Conservation (phyloP, 225 moss, liverwort and hornwort genomes). For the Anthoceros angustus region DNA sequence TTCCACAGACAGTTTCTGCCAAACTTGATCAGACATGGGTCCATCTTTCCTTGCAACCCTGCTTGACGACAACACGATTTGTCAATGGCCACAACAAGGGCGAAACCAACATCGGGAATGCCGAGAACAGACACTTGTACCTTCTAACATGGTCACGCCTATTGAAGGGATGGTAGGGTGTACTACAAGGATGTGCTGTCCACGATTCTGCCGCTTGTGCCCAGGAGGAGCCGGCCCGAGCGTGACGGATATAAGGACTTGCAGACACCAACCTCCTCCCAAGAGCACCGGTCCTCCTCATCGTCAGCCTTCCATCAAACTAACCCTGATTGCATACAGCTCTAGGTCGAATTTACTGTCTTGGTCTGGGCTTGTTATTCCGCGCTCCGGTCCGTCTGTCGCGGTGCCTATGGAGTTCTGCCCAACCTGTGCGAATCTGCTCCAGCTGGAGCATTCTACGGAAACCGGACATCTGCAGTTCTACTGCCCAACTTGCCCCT, state of each 20-base stretch:
- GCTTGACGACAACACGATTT: neutral
- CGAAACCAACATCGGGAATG: neutral
- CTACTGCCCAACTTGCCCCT: constrained; percentile 90
- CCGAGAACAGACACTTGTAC: neutral
- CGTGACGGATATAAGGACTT: too few species aligned
- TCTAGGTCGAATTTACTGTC: too few species aligned
- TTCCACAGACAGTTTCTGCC: neutral
- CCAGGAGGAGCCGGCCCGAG: too few species aligned
- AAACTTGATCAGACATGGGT: neutral
- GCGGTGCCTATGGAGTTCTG: constrained; percentile 62
- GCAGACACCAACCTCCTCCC: too few species aligned
- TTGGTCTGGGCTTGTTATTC: neutral
- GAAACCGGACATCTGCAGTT: constrained; percentile 57
- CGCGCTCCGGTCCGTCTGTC: neutral
- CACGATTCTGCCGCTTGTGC: too few species aligned
- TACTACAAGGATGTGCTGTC: too few species aligned
- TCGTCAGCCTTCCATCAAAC: too few species aligned
- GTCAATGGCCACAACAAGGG: neutral
- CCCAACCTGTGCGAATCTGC: constrained; percentile 84
- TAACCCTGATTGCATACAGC: too few species aligned
- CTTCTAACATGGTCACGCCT: neutral
- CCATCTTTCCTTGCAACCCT: neutral
- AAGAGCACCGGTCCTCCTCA: too few species aligned
- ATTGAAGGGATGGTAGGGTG: neutral
- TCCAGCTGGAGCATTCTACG: constrained; percentile 62